Evolutionary conservation across 2,329 filamentous ascomycete genomes (phyloP), one percentile per base, ranked within the genome.

Genomic region (Pestalotiopsis sp.): DNA sequence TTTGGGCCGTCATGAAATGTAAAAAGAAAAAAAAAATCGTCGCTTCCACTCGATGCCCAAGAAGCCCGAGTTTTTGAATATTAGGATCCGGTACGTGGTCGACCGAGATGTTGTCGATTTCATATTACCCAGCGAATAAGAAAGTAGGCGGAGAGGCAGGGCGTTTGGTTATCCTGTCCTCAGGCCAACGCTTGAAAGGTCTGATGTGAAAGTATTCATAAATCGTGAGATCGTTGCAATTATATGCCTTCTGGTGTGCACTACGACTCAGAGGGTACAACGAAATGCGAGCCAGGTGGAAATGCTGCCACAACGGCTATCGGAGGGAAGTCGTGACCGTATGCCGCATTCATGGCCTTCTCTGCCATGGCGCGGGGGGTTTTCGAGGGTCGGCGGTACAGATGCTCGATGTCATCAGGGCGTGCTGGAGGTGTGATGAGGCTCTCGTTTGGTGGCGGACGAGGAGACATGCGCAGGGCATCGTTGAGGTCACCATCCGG

Each of bases 401-500:
- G 36, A 27, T 66, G 64, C 52, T 66, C 64, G 23, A 80, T 72
- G 65, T 80, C 77, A 64, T 77, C 78, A 5, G 75, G 71, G 7
- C 78, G 77, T 23, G 76, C 71, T 57, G 39, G 39, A 41, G 79
- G 80, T 6, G 78, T 81, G 27, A 75, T 72, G 71, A 81, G 75
- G 69, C 76, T 80, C 65, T 80, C 76, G 71, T 77, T 80, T 64
- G 75, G 76, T 60, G 70, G 77, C 17, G 85, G 84, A 49, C 81
- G 80, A 39, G 79, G 83, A 52, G 81, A 88, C 84, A 93, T 90
- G 76, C 92, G 90, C 74, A 90, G 86, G 71, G 87, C 87, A 80
- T 97, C 92, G 80, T 97, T 92, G 73, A 92, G 88, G 81, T 98
- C 95, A 77, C 94, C 95, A 75, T 96, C 95, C 75, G 94, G 93